Evolutionary conservation across 106 monocot species (phyloP), one percentile per base, ranked within the genome.

Genomic region (Amphibolis antarctica): DNA sequence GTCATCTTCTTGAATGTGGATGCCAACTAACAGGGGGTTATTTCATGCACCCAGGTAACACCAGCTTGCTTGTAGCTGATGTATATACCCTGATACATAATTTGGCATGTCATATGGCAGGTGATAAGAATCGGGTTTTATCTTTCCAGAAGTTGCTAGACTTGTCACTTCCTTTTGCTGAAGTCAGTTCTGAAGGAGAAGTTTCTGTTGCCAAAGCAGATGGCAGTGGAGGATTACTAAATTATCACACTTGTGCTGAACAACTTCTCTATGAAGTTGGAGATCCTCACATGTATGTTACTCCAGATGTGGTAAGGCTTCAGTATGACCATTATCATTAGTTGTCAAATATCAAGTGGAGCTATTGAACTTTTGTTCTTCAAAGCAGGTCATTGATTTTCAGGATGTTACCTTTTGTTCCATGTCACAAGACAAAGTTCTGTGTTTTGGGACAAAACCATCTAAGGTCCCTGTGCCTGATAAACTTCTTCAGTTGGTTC

Each of bases 21-120:
- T 91, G 98, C 69, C 98, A 98, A 71, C 64, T 98, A 55, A 98
- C 98, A 23, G 98, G 98, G 72, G 98, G 98, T 43, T 98, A 98
- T 66, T 91, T 98, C 66, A 88, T 91, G 87, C 98, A 98, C 78
- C 87, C 98, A 77, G 91, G 98, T 98, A 70, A 53, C 19, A 43
- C 43, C 6, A 12, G 17, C 4, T 22, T 44, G 31, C 12, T 64
- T 62, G 3, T 42, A n/a, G n/a, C n/a, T n/a, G n/a, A 52, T 42
- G 14, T 27, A 36, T 19, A 44, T 24, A 56, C 17, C 46, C 10
- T 23, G 5, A 66, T 22, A 20, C 1, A 36, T 53, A 1, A 17
- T 60, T 17, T 42, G 12, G 14, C 12, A 10, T 60, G 42, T 60
- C 12, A 12, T 43, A 67, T 79, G 46, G 10, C 91, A 98, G 98